Conservation (phyloP, 2,329 filamentous ascomycete genomes). For the Colletotrichum musae region DNA sequence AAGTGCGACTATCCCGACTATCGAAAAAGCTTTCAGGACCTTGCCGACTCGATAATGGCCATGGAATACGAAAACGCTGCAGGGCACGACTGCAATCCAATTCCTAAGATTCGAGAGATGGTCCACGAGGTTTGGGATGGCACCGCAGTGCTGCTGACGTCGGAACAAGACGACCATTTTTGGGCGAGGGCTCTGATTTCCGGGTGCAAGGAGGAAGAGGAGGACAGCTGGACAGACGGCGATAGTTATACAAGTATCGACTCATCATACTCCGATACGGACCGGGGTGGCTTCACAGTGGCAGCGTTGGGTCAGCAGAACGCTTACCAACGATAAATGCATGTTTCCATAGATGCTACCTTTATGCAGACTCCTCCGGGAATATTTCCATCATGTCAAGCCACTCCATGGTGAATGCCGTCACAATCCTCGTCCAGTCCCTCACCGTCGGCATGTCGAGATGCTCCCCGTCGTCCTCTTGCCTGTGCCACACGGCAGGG, state of each 20-base stretch:
- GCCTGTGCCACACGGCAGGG: conserved; percentile 80
- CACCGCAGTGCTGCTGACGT: too few species aligned
- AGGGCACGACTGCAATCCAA: background rate
- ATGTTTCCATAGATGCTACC: conserved; percentile 1
- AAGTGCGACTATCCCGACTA: background rate
- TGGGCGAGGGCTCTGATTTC: too few species aligned
- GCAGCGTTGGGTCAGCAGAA: too few species aligned
- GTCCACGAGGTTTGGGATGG: too few species aligned
- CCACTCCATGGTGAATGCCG: conserved; percentile 84
- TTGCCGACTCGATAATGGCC: background rate
- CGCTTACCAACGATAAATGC: too few species aligned
- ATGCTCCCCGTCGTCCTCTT: conserved; percentile 80
- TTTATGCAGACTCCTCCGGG: conserved; percentile 40
- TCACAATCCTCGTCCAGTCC: conserved; percentile 82
- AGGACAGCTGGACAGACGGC: too few species aligned
- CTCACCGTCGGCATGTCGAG: conserved; percentile 79
- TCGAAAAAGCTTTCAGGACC: background rate
- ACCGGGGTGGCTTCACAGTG: too few species aligned
- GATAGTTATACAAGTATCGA: too few species aligned
- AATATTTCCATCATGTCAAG: conserved; percentile 73
- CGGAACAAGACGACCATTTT: too few species aligned
- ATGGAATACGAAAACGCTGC: background rate
- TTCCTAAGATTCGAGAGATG: background rate
- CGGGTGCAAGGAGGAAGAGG: too few species aligned
- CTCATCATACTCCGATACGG: too few species aligned